A percentile compares a stretch with the other conserved stretches of the same genome.
These are phyloP conservation scores for Phytophthora meadii DNA, from an alignment of 352 stramenopile genomes.

Conservation along the genomic window DNA sequence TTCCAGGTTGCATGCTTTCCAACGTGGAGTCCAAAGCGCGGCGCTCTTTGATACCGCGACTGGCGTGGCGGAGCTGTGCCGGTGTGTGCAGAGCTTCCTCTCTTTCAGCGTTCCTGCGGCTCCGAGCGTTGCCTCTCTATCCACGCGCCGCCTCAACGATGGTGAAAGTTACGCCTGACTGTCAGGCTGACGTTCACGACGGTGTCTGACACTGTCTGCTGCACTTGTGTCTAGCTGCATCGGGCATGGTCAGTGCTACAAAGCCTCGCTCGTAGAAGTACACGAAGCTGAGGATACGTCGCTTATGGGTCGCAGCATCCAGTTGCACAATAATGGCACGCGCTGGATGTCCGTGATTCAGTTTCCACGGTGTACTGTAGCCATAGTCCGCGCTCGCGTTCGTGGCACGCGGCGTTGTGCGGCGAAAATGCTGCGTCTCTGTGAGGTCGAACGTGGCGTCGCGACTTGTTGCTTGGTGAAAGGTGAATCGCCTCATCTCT, in stretches of 20 bases:
- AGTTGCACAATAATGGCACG: no score
- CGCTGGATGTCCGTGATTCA: no score
- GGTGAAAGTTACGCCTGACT: conserved; percentile 7
- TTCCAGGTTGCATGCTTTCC: not conserved
- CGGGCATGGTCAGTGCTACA: no score
- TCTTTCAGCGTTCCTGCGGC: not conserved
- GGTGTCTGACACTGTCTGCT: no score
- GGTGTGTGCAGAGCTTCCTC: no score
- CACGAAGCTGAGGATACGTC: no score
- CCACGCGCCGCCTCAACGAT: conserved; percentile 13
- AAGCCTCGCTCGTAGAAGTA: conserved; percentile 6
- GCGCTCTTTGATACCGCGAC: conserved; percentile 1
- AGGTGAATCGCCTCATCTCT: conserved; percentile 16
- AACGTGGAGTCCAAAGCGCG: not conserved
- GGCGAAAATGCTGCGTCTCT: conserved; percentile 19
- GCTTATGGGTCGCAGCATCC: no score
- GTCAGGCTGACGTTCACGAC: no score
- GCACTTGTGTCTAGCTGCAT: no score
- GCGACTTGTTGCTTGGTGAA: conserved; percentile 14
- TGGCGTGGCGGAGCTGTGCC: not conserved
- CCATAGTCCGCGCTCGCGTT: conserved; percentile 1
- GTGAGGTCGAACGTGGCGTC: conserved; percentile 9
- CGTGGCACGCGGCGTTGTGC: conserved; percentile 7
- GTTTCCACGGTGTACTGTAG: not conserved
- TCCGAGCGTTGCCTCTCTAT: conserved; percentile 13